A percentile compares a stretch with the other conserved stretches of the same genome.
Evolutionary conservation across 163 green algal species (phyloP).

Genomic region (Coccomyxa subellipsoidea): DNA sequence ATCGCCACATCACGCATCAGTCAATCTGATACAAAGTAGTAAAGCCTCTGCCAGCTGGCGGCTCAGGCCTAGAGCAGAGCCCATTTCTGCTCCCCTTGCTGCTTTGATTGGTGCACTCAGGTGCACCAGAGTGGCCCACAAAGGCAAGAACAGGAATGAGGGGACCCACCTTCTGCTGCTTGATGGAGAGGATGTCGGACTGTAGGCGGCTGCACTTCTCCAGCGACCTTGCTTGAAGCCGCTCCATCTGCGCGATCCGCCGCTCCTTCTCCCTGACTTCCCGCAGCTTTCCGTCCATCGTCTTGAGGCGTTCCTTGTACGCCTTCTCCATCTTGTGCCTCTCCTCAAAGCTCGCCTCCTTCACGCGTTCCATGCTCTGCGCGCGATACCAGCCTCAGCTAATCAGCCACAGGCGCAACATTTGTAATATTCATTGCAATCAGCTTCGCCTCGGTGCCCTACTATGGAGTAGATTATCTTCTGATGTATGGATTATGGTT

Average conservation of each 20-base stretch:
- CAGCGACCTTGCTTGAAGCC: conserved; percentile 59
- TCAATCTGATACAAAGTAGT: no score
- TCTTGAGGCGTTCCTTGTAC: conserved; percentile 52
- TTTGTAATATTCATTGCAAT: neutral
- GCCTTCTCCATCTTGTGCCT: conserved; percentile 48
- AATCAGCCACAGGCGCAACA: neutral
- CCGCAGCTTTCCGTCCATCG: conserved; percentile 59
- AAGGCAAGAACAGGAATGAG: neutral
- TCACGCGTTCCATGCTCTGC: conserved; percentile 49
- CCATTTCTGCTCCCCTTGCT: no score
- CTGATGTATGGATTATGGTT: no score
- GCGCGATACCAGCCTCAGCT: no score
- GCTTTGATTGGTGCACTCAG: no score
- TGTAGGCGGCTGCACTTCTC: conserved; percentile 59
- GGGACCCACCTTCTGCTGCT: conserved; percentile 64
- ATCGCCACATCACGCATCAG: no score
- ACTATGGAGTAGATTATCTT: no score
- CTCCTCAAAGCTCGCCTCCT: conserved; percentile 61
- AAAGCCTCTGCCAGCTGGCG: no score
- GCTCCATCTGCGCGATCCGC: conserved; percentile 55
- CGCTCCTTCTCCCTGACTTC: conserved; percentile 46
- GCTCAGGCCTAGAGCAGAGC: no score
- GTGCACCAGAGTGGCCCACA: no score
- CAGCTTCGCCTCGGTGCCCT: no score
- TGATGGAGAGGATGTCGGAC: conserved; percentile 73